Percentiles rank a stretch among this genome's conserved stretches.
Conservation (phyloP, 225 moss, liverwort and hornwort species). For the Pleurozium schreberi region DNA sequence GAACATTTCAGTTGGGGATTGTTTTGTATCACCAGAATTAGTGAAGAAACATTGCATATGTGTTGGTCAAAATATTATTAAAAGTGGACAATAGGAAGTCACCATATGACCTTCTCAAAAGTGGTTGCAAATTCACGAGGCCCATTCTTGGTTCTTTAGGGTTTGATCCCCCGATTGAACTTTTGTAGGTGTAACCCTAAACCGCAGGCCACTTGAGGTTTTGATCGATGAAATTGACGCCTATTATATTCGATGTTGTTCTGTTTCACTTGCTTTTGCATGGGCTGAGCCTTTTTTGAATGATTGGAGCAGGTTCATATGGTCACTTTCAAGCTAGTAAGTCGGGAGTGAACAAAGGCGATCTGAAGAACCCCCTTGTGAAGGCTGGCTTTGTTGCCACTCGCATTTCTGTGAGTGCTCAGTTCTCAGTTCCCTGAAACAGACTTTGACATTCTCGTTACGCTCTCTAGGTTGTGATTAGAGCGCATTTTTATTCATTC, state of each 20-base stretch:
- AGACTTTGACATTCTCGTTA: neutral
- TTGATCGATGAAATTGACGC: neutral
- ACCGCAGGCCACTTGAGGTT: neutral
- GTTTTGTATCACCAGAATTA: neutral
- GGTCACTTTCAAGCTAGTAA: conserved; percentile 97
- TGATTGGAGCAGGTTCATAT: conserved; percentile 61
- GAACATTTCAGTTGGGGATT: neutral
- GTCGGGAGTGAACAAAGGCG: conserved; percentile 74
- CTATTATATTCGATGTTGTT: neutral
- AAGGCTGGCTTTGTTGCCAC: conserved; percentile 96
- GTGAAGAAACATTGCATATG: neutral
- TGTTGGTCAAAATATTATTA: neutral
- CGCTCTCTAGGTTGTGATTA: neutral
- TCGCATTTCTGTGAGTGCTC: conserved; percentile 70
- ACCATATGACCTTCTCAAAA: neutral
- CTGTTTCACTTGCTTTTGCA: neutral
- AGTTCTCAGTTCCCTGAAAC: neutral
- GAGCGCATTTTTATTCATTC: neutral
- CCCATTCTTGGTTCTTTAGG: neutral
- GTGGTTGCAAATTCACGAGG: neutral
- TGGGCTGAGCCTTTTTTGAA: neutral
- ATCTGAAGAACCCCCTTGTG: conserved; percentile 45
- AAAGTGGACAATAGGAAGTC: neutral
- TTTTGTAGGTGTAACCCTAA: neutral
- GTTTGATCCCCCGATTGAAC: neutral